Evolutionary conservation across 305 asterid species (phyloP), one percentile per base, ranked within the genome.

Genomic region (Euphrasia arctica): DNA sequence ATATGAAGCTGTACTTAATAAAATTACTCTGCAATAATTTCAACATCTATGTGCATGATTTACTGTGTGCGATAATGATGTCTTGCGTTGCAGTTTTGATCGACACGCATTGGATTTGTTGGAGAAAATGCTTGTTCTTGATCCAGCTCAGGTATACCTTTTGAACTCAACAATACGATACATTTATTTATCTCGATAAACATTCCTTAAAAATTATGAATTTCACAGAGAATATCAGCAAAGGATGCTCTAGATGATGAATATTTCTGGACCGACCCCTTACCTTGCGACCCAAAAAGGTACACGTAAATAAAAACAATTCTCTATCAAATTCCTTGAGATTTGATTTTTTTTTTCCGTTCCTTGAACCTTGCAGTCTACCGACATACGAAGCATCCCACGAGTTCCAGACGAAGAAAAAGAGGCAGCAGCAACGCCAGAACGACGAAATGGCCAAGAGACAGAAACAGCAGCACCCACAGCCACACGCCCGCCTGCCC

Each of bases 201-300:
- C 42, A 28, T 45, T 62, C 10, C 18, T 41, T 57, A 41, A 54
- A 32, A 56, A 49, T 66, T 15, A 48, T 51, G 51, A 15, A 43
- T 45, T 29, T 59, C 31, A 64, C 60, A 91, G 98, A 90, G 97
- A 76, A 86, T 93, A 66, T 68, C 90, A 69, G 98, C 97, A 13
- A 84, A 88, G 79, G 97, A 88, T 78, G 98, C 98, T 64, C 80
- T 93, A 64, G 95, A 88, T 79, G 96, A 94, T 65, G 97, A 93
- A 68, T 93, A 87, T 79, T 93, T 93, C 83, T 87, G 95, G 97
- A 71, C 87, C 14, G 96, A 90, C 70, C 97, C 98, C 67, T 76
- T 88, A 71, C 97, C 98, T 31, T 93, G 98, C 49, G 96, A 93
- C 80, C 98, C 98, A 1, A 87, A 72, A 79, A 93, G 94, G 98